phyloP scores from a whole-genome alignment of 805 yeast species.

The Suhomyces vadensis region DNA sequence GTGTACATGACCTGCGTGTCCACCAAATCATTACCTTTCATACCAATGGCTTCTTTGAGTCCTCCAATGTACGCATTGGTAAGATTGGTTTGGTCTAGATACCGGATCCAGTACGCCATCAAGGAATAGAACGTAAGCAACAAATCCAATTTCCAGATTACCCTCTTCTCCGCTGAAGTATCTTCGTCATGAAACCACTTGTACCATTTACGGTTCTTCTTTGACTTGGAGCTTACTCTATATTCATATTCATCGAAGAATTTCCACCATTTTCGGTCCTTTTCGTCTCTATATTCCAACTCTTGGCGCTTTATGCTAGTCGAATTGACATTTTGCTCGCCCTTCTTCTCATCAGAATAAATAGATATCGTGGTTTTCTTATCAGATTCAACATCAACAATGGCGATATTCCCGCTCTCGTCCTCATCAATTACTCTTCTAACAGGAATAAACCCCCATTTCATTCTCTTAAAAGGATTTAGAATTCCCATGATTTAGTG shows the following conservation, averaged over 20 bases:
- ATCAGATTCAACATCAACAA: not conserved
- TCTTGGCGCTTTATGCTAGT: not conserved
- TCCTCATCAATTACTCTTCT: conserved; percentile 37
- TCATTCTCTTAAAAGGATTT: conserved; percentile 15
- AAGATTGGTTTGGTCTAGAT: conserved; percentile 24
- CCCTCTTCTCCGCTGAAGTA: conserved; percentile 24
- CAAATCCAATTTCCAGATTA: conserved; percentile 26
- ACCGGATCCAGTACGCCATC: conserved; percentile 27
- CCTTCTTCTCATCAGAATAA: not conserved
- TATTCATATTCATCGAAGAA: conserved; percentile 42
- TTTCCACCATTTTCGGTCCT: conserved; percentile 50
- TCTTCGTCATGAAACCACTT: conserved; percentile 30
- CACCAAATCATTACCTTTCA: conserved; percentile 24
- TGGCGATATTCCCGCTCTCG: conserved; percentile 4
- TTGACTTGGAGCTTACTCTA: conserved; percentile 16
- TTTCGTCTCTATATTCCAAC: conserved; percentile 53
- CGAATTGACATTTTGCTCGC: not conserved
- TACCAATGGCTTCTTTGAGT: conserved; percentile 18
- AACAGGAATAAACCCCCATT: conserved; percentile 39
- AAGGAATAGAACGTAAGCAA: conserved; percentile 26
- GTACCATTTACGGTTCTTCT: conserved; percentile 22
- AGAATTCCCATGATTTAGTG: not conserved
- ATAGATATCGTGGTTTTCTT: not conserved
- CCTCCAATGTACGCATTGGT: conserved; percentile 27
- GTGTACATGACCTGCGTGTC: conserved; percentile 22